Conservation (phyloP, 306 rosid species). For the Adenanthera pavonina region DNA sequence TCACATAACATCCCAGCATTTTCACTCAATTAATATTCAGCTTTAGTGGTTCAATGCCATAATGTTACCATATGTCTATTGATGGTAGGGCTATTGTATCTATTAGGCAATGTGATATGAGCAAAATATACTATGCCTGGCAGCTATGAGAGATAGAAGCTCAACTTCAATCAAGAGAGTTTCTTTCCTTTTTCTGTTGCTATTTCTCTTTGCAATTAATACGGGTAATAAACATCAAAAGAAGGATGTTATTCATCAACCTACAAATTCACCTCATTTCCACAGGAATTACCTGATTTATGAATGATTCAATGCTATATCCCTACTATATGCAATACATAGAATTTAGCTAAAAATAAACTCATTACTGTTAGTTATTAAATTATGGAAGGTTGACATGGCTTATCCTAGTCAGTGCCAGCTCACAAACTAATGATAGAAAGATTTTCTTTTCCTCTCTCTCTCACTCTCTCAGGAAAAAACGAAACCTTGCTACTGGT, state of each 20-base stretch:
- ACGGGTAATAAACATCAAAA: constrained; percentile 21
- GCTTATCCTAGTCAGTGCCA: constrained; percentile 22
- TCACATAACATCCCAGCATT: constrained; percentile 20
- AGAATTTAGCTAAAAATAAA: constrained; percentile 14
- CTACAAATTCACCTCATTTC: background rate
- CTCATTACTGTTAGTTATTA: constrained; percentile 3
- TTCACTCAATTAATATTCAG: constrained; percentile 21
- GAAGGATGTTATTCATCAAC: constrained; percentile 18
- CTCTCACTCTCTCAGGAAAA: too few species aligned
- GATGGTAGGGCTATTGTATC: background rate
- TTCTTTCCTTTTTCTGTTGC: background rate
- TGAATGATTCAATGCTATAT: background rate
- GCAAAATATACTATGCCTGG: background rate
- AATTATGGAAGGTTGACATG: constrained; percentile 30
- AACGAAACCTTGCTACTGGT: constrained; percentile 79
- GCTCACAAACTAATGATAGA: constrained; percentile 19
- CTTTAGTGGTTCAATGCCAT: constrained; percentile 24
- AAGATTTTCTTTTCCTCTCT: background rate
- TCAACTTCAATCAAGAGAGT: constrained; percentile 17
- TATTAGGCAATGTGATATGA: constrained; percentile 7
- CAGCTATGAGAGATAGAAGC: background rate
- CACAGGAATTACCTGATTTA: constrained; percentile 26
- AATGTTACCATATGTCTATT: background rate
- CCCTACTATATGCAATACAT: background rate
- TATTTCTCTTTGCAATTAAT: background rate